Percentiles rank a stretch among this genome's conserved stretches.
These are phyloP conservation scores for Bromus sterilis DNA, from an alignment of 176 grass and related monocot species.

Conservation along the genomic window DNA sequence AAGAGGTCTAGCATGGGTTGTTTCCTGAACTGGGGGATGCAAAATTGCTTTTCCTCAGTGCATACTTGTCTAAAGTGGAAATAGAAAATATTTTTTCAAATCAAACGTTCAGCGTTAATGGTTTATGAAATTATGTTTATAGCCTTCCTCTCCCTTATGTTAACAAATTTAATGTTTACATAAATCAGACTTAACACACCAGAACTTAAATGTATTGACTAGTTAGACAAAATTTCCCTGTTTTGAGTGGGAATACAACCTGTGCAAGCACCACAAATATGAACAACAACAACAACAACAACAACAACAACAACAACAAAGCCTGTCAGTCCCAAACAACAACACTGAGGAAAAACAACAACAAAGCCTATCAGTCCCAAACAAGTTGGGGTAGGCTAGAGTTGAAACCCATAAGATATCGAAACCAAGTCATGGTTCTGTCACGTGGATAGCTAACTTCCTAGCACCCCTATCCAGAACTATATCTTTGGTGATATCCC, in stretches of 20 bases:
- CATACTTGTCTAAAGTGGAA: neutral
- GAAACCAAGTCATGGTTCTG: too few species aligned
- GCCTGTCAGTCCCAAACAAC: too few species aligned
- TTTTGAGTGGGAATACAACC: conserved; percentile 9
- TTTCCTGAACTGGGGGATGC: neutral
- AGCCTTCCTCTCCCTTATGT: conserved; percentile 1
- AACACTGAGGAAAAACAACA: too few species aligned
- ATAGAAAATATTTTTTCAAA: neutral
- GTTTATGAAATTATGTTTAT: neutral
- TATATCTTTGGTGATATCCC: too few species aligned
- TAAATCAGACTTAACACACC: neutral
- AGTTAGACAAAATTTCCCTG: neutral
- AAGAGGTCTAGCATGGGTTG: too few species aligned
- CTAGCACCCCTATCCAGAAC: too few species aligned
- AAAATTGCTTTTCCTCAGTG: neutral
- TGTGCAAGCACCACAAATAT: neutral
- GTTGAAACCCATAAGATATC: too few species aligned
- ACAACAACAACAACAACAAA: too few species aligned
- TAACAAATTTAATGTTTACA: neutral
- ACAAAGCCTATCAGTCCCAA: too few species aligned
- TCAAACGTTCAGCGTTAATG: neutral
- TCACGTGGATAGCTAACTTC: too few species aligned
- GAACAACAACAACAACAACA: too few species aligned
- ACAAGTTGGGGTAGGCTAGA: too few species aligned
- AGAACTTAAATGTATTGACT: neutral